These are phyloP conservation scores for Deinandra increscens DNA, from an alignment of 129 eudicot genomes.

Conservation along the genomic window DNA sequence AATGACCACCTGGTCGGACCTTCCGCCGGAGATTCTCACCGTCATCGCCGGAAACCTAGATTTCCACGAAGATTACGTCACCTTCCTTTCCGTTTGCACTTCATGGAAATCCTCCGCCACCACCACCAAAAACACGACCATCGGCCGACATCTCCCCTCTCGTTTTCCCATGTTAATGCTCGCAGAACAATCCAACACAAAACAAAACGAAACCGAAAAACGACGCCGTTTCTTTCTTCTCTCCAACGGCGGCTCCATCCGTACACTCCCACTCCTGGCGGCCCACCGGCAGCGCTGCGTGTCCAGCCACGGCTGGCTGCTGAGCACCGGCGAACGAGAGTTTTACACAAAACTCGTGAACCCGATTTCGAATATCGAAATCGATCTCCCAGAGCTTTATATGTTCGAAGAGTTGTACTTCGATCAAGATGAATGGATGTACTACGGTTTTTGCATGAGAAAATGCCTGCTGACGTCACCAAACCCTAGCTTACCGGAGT, in stretches of 20 bases:
- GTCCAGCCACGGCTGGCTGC: constrained; percentile 27
- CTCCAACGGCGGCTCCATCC: constrained; percentile 17
- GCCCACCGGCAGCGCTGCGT: constrained; percentile 27
- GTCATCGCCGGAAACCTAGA: constrained; percentile 15
- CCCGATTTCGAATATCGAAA: constrained; percentile 24
- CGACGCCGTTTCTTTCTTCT: constrained; percentile 13
- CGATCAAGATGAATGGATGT: constrained; percentile 26
- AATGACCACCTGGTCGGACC: background rate
- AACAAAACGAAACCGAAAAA: background rate
- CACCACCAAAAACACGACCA: constrained; percentile 10
- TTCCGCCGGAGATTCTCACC: constrained; percentile 30
- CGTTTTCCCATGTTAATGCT: constrained; percentile 27
- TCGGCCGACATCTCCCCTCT: constrained; percentile 24
- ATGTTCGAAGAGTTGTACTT: constrained; percentile 17
- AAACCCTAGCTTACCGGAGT: constrained; percentile 19
- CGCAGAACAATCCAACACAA: constrained; percentile 14
- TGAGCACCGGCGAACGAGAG: constrained; percentile 25
- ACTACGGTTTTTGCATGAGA: constrained; percentile 18
- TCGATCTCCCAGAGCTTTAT: constrained; percentile 24
- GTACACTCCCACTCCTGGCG: constrained; percentile 16
- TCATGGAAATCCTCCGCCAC: constrained; percentile 4
- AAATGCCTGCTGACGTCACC: constrained; percentile 18
- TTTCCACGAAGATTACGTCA: constrained; percentile 3
- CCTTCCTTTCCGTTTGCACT: constrained; percentile 7
- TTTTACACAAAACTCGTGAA: constrained; percentile 16